A percentile compares a stretch with the other conserved stretches of the same genome.
These are phyloP conservation scores for Ceriops decandra DNA, from an alignment of 345 rosid genomes.

Conservation along the genomic window DNA sequence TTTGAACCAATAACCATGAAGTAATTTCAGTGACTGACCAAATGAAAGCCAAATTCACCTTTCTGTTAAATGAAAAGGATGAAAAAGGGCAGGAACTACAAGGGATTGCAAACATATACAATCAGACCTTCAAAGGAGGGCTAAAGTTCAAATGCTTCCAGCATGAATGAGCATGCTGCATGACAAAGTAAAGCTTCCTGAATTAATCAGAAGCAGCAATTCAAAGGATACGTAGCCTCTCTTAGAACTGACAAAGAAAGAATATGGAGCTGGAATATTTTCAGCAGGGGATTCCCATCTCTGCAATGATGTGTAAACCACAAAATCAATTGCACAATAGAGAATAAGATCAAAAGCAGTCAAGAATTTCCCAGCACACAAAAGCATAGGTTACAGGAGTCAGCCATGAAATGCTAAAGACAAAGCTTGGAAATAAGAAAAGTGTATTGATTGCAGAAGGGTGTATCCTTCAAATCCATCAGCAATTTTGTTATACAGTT, in stretches of 20 bases:
- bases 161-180: background rate
- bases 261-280: slow-evolving; percentile 52
- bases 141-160: background rate
- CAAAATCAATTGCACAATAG: slow-evolving; percentile 15
- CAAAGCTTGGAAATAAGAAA: no score
- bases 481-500: no score
- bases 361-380: background rate
- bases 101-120: background rate
- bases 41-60: no score
- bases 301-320: slow-evolving; percentile 42
- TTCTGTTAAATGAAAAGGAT: no score
- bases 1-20: slow-evolving; percentile 1
- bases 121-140: no score
- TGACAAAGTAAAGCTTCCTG: slow-evolving; percentile 4
- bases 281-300: slow-evolving; percentile 37
- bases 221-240: slow-evolving; percentile 73
- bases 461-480: no score
- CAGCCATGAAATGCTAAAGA: background rate
- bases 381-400: background rate
- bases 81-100: background rate
- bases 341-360: background rate
- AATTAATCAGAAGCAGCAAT: slow-evolving; percentile 4
- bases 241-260: slow-evolving; percentile 65
- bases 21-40: no score
- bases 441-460: no score